phyloP scores from a whole-genome alignment of 2,329 filamentous ascomycete genomes.

The Leptographium lundbergii region DNA sequence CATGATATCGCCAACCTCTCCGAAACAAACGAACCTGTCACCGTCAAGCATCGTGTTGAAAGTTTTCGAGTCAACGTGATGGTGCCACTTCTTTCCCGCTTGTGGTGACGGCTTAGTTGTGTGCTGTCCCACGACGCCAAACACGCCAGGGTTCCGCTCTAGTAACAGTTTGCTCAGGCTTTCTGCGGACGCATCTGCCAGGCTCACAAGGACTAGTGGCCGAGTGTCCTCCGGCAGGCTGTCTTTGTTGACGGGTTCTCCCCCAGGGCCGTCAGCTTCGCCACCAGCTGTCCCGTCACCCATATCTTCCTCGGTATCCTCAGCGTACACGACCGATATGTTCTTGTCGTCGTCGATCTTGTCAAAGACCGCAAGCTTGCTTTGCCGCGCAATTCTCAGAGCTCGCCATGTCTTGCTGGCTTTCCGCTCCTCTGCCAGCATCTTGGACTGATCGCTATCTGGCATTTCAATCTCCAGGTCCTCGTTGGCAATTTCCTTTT shows the following conservation, averaged over 20 bases:
- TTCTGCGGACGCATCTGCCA: conserved; percentile 48
- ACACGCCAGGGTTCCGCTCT: conserved; percentile 50
- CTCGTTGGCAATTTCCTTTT: conserved; percentile 61
- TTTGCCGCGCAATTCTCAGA: conserved; percentile 64
- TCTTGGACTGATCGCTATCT: conserved; percentile 44
- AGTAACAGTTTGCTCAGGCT: conserved; percentile 51
- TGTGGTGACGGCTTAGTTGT: conserved; percentile 25
- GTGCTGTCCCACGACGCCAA: conserved; percentile 44
- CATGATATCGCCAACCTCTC: conserved; percentile 32
- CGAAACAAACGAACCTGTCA: conserved; percentile 46
- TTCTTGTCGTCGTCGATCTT: conserved; percentile 76
- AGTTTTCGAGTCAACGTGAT: conserved; percentile 33
- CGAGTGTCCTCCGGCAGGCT: conserved; percentile 34
- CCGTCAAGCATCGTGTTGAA: conserved; percentile 47
- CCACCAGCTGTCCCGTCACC: conserved; percentile 14
- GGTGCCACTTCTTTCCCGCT: background rate
- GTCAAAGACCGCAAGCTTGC: conserved; percentile 67
- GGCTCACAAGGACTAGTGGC: conserved; percentile 56
- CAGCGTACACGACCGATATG: conserved; percentile 51
- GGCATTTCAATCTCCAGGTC: conserved; percentile 83
- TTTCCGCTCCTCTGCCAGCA: conserved; percentile 53
- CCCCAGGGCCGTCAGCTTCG: background rate
- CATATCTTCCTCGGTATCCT: conserved; percentile 44
- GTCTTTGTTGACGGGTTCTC: conserved; percentile 11
- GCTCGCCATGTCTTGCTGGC: conserved; percentile 86